Conservation (phyloP, 192 early-diverging fungal genomes). For the Entrophospora sp. region DNA sequence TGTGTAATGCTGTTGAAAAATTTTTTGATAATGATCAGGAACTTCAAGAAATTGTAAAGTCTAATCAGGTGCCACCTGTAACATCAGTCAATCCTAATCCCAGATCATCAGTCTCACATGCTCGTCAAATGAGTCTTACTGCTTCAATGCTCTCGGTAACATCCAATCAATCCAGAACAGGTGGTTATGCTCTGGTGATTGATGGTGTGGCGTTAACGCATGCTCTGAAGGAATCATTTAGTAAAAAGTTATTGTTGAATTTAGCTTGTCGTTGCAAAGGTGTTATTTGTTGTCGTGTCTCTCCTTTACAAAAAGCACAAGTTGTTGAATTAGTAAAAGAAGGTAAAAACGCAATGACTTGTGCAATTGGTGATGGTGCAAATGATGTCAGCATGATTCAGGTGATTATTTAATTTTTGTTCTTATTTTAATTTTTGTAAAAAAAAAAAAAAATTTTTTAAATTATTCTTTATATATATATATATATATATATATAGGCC, state of each 20-base stretch:
- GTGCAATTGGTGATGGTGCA: conserved; percentile 76
- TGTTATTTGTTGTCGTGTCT: conserved; percentile 71
- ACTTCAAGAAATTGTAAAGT: conserved; percentile 6
- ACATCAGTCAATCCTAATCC: not conserved
- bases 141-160: not conserved
- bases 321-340: conserved; percentile 65
- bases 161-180: not conserved
- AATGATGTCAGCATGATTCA: conserved; percentile 83
- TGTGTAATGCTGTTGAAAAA: conserved; percentile 34
- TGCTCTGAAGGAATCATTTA: conserved; percentile 41
- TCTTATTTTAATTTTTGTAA: not conserved
- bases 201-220: conserved; percentile 57
- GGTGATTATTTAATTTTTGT: conserved; percentile 41
- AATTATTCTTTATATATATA: not conserved
- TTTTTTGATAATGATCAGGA: conserved; percentile 22
- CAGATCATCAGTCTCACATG: not conserved
- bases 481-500: conserved; percentile 22
- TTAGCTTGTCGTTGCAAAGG: conserved; percentile 51
- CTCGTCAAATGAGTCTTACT: not conserved
- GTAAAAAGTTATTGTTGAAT: conserved; percentile 36
- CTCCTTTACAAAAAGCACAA: conserved; percentile 68
- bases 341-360: conserved; percentile 51
- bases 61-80: not conserved
- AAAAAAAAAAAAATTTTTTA: not conserved
- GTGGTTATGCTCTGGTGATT: conserved; percentile 50